Base-by-base conservation (phyloP, 2,329 filamentous ascomycete genomes). In the Botryotinia convoluta region DNA sequence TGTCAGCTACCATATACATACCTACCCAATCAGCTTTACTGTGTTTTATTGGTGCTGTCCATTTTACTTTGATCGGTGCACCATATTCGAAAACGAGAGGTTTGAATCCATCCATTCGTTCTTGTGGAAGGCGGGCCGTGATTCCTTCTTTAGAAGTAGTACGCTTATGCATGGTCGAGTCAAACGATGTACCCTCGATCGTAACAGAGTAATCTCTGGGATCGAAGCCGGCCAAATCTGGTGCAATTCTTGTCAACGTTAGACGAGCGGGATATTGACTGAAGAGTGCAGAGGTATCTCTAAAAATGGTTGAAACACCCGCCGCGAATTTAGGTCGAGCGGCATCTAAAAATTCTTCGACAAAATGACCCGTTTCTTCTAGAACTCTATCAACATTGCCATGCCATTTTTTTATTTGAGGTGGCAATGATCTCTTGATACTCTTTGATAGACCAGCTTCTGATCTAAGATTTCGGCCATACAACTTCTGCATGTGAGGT, bases 401-500 rank as follows among this genome's bases (percentile, higher is more conserved):
- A 78, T 95, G 93, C 87, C 93, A 93, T 77, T 92, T 91, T 79
- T 93, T 91, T 59, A 99, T 88, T 3, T 94, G 93, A 3, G 91
- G 89, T 4, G 96, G 96, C 37, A 99, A 85, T 18, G 94, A 94
- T 76, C 92, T 90, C 82, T 94, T 93, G 81, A 99, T 88, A 79
- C 93, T 98, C 84, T 95, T 97, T 74, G 95, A 95, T 57, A 99
- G 87, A 68, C 96, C 96, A 18, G 96, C 96, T 81, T 97, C 94
- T 76, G 92, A 86, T 74, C 96, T 91, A 63, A 99, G 85, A 78
- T 90, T 91, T 78, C 91, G 87, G 60, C 96, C 95, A 80, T 99
- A 99, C 29, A 98, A 88, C 86, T 97, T 98, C 82, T 97, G 93
- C 95, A 99, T 98, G 82, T 99, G 96, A 22, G 95, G 96, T 74